Evolutionary conservation across 106 monocot species (phyloP).

Genomic region (Phalaenopsis aphrodite): DNA sequence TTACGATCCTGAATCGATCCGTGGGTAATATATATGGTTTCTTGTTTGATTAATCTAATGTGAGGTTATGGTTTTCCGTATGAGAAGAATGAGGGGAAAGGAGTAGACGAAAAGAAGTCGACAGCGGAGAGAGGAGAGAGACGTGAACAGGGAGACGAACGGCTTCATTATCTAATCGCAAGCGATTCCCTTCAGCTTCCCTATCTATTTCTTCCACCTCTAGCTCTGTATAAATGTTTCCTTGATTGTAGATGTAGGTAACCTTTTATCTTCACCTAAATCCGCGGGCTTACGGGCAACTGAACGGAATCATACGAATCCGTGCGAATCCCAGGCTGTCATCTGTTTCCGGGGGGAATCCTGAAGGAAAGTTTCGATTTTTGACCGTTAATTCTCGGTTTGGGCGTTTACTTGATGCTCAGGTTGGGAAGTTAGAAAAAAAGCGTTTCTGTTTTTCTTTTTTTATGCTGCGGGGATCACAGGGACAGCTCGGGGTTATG

Average conservation of each 20-base stretch:
- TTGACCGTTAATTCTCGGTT: background rate
- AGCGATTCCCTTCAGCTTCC: conserved; percentile 1
- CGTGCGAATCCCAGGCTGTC: background rate
- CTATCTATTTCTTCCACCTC: background rate
- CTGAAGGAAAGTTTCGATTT: conserved; percentile 7
- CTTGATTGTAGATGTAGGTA: background rate
- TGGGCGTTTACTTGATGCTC: background rate
- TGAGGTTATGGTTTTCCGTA: background rate
- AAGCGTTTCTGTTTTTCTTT: background rate
- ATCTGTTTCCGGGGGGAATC: background rate
- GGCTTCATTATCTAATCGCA: background rate
- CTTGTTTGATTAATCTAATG: background rate
- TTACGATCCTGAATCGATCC: background rate
- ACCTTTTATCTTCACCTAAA: background rate
- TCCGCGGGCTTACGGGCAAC: background rate
- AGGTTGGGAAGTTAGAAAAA: background rate
- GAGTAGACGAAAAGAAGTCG: conserved; percentile 7
- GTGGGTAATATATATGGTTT: background rate
- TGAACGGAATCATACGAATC: background rate
- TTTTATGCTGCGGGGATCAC: background rate
- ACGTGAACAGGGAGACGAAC: conserved; percentile 6
- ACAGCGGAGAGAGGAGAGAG: background rate
- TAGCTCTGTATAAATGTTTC: background rate
- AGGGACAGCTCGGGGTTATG: conserved; percentile 7
- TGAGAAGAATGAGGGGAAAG: background rate